Evolutionary conservation across 441 rosid species (phyloP).

Genomic region (Populus tomentosa): DNA sequence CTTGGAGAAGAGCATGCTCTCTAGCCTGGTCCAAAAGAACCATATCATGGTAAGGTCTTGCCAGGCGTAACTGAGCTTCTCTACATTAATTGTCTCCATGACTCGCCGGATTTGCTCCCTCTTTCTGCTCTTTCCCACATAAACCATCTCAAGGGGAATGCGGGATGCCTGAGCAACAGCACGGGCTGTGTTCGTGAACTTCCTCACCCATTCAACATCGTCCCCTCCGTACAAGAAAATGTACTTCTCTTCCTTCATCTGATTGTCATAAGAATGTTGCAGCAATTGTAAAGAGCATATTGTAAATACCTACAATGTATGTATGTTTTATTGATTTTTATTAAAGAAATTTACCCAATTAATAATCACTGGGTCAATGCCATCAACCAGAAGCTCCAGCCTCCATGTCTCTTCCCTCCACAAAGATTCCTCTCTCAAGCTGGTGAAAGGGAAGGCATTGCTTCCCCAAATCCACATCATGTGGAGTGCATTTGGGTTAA

Average conservation of each 20-base stretch:
- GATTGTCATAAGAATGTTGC: conserved; percentile 14
- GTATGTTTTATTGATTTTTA: not conserved
- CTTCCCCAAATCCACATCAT: too few relatives aligned
- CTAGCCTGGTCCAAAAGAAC: too few relatives aligned
- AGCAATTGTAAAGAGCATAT: not conserved
- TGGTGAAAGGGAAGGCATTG: too few relatives aligned
- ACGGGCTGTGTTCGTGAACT: conserved; percentile 40
- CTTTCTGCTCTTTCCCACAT: too few relatives aligned
- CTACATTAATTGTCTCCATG: too few relatives aligned
- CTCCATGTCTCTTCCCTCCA: conserved; percentile 68
- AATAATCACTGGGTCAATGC: conserved; percentile 47
- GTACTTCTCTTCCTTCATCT: conserved; percentile 59
- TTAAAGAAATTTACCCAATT: conserved; percentile 45
- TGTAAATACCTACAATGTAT: too few relatives aligned
- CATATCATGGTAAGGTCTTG: too few relatives aligned
- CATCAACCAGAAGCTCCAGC: conserved; percentile 63
- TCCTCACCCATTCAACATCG: conserved; percentile 69
- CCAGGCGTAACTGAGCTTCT: too few relatives aligned
- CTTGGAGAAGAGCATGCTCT: conserved; percentile 59
- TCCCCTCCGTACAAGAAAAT: conserved; percentile 79
- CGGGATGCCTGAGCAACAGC: conserved; percentile 10
- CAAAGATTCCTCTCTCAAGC: conserved; percentile 10
- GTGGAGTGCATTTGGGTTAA: too few relatives aligned
- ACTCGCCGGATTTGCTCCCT: too few relatives aligned
- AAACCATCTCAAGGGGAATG: too few relatives aligned